Conservation (phyloP, 148 eudicot genomes). For the Chenopodium album region DNA sequence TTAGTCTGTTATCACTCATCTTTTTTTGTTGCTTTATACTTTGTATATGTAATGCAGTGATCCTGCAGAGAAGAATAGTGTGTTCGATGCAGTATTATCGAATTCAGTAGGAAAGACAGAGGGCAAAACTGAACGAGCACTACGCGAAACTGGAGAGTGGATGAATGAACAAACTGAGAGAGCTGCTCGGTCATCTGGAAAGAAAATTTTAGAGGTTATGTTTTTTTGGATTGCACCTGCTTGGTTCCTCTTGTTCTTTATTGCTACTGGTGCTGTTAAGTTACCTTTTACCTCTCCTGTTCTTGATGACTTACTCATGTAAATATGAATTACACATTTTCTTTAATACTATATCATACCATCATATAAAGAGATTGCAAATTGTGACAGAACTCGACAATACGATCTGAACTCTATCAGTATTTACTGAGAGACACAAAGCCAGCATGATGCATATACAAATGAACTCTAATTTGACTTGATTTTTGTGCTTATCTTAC, state of each 20-base stretch:
- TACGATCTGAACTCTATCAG: background rate
- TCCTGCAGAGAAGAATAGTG: constrained; percentile 34
- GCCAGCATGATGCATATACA: background rate
- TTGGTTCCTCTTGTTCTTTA: constrained; percentile 56
- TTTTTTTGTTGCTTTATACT: background rate
- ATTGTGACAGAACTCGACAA: background rate
- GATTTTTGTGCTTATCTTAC: background rate
- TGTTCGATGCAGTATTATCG: constrained; percentile 49
- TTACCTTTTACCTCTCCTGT: constrained; percentile 50
- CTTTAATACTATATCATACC: background rate
- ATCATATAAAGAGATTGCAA: background rate
- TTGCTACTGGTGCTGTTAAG: constrained; percentile 56
- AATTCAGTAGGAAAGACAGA: constrained; percentile 56
- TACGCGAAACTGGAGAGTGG: constrained; percentile 84
- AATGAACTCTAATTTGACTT: background rate
- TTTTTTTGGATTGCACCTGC: constrained; percentile 56
- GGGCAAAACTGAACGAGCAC: constrained; percentile 57
- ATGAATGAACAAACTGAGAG: constrained; percentile 44
- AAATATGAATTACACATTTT: background rate
- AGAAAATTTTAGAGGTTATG: constrained; percentile 45
- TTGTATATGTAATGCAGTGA: constrained; percentile 28
- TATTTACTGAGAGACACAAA: background rate
- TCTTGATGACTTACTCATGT: constrained; percentile 64
- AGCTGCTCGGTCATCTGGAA: constrained; percentile 49
- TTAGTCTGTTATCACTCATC: background rate